Base-by-base conservation (phyloP, 1,284 basidiomycete species). In the Marasmius oreades region DNA sequence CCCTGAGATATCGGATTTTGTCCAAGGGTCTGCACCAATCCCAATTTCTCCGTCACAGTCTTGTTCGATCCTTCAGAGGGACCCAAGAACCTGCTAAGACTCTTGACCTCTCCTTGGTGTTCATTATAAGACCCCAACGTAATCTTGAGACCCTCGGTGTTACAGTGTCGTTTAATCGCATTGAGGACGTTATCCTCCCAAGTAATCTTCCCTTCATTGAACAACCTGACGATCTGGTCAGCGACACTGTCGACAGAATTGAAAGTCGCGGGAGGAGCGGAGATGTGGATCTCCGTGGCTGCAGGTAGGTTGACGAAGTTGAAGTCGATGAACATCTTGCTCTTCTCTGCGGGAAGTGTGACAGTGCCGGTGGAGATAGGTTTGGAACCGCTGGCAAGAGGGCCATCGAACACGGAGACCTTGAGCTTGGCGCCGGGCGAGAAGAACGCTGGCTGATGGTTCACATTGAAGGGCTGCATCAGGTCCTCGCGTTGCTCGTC, bases 381-480 rank as follows among this genome's bases (percentile, higher is more conserved):
- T 8, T 20, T 23, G 11, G 18, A 37, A 18, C 18, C 20, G 24
- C 20, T 37, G 44, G 28, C 22, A 34, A 31, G 23, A 16, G 37
- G 22, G 34, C 37, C 63, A 18, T 56, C 55, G 55, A 59, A 60
- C 23, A 64, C 53, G 34, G 57, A 55, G 23, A 66, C 57, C n/a
- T 61, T 34, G 33, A 62, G 55, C 33, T 60, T 58, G 36, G 61
- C 56, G 37, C 59, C 60, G 16, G 65, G 59, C n/a, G 50, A 48
- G 59, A 69, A 67, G 58, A 67, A 66, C 3, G 51, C 55, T 24
- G 57, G 59, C 14, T 51, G 24, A 39, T 61, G 53, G 42, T 56
- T 54, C 8, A 20, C 51, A 51, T 53, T 54, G 52, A 65, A 53
- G 1, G 57, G 57, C 16, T 58, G 52, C 57, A 58, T 55, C 18